Conservation (phyloP, 768 basidiomycete species). For the Kwoniella newhampshirensis region DNA sequence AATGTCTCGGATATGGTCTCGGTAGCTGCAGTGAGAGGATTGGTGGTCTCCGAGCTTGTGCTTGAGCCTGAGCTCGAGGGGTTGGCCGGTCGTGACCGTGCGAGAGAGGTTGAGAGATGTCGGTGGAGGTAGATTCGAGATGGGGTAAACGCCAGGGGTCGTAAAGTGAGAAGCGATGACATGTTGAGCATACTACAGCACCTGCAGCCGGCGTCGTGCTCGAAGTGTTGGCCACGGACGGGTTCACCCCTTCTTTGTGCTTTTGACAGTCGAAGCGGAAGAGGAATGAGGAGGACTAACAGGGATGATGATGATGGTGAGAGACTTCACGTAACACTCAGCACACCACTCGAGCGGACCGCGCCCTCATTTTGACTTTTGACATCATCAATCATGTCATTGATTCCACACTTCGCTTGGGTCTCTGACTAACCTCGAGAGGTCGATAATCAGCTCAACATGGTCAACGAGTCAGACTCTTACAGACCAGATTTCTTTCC, state of each 20-base stretch:
- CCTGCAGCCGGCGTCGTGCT: no score
- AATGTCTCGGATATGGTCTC: conserved; percentile 14
- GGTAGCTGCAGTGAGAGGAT: not conserved
- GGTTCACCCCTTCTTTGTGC: no score
- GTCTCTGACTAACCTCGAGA: not conserved
- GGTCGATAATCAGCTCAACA: conserved; percentile 1
- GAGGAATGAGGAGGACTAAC: no score
- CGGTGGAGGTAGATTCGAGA: not conserved
- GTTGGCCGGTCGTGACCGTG: not conserved
- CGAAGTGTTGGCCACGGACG: no score
- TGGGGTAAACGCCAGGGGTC: not conserved
- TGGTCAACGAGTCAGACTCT: conserved; percentile 16
- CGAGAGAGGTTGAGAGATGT: conserved; percentile 1
- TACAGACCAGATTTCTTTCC: conserved; percentile 22
- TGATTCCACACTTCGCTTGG: not conserved
- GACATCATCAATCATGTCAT: conserved; percentile 7
- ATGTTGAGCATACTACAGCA: no score
- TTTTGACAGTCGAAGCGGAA: no score
- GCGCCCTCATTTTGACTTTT: not conserved
- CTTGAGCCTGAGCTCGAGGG: not conserved
- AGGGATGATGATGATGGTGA: not conserved
- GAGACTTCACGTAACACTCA: not conserved
- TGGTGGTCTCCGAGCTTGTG: not conserved
- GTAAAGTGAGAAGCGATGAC: not conserved
- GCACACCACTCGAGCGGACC: not conserved